These are phyloP conservation scores for Paraphaeosphaeria sporulosa DNA, from an alignment of 2,329 filamentous ascomycete genomes.

Conservation along the genomic window DNA sequence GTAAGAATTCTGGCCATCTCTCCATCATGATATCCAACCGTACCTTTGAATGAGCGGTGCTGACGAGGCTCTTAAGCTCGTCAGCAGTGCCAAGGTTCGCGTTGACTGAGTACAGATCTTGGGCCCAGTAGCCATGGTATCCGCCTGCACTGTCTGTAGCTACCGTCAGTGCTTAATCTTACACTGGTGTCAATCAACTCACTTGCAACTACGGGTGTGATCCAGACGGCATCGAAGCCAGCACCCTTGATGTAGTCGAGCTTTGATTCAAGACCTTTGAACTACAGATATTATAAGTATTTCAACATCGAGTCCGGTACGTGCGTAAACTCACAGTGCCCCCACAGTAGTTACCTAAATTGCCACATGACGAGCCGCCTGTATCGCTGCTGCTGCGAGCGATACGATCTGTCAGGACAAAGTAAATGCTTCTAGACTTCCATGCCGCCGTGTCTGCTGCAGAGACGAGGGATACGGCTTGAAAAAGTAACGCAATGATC, in stretches of 20 bases:
- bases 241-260: slow-evolving; percentile 61
- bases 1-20: background rate
- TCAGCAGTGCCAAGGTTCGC: slow-evolving; percentile 57
- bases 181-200: slow-evolving; percentile 25
- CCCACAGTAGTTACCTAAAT: slow-evolving; percentile 56
- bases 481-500: slow-evolving; percentile 26
- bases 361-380: slow-evolving; percentile 39
- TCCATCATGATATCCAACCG: slow-evolving; percentile 13
- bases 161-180: slow-evolving; percentile 21
- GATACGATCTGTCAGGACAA: slow-evolving; percentile 46
- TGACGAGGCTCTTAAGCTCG: slow-evolving; percentile 57
- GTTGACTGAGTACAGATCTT: slow-evolving; percentile 59
- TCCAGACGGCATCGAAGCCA: slow-evolving; percentile 61
- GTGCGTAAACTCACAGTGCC: slow-evolving; percentile 44
- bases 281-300: slow-evolving; percentile 26
- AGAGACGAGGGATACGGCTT: slow-evolving; percentile 26
- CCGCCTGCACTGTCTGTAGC: slow-evolving; percentile 50
- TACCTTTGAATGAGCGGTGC: slow-evolving; percentile 57
- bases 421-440: slow-evolving; percentile 49
- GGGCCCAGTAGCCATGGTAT: slow-evolving; percentile 61
- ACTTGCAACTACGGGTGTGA: slow-evolving; percentile 49
- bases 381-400: slow-evolving; percentile 43
- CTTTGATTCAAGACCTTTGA: slow-evolving; percentile 56
- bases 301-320: background rate
- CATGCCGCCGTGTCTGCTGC: slow-evolving; percentile 44